These are phyloP conservation scores for Aspergillus heteromorphus DNA, from an alignment of 495 filamentous ascomycete genomes.

Conservation along the genomic window DNA sequence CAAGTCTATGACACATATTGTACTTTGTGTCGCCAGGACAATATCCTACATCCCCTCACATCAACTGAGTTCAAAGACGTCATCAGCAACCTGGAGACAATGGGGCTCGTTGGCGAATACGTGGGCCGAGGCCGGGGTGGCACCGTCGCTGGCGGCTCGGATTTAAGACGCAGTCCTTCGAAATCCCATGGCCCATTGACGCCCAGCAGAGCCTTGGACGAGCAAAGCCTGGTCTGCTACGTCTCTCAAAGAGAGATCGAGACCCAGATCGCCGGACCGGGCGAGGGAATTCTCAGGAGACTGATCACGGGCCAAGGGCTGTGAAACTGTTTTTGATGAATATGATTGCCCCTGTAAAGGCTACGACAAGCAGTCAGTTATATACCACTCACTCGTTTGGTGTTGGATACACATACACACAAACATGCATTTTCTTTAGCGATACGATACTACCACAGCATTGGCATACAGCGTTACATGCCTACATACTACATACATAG, in stretches of 20 bases:
- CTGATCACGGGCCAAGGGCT: slow-evolving; percentile 41
- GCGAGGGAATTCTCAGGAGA: slow-evolving; percentile 46
- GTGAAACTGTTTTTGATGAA: slow-evolving; percentile 10
- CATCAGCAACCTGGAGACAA: slow-evolving; percentile 77
- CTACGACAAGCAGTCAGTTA: background rate
- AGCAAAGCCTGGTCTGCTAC: slow-evolving; percentile 68
- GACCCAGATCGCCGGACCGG: slow-evolving; percentile 62
- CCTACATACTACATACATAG: no score
- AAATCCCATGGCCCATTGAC: slow-evolving; percentile 47
- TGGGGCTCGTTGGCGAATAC: slow-evolving; percentile 68
- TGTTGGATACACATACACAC: slow-evolving; percentile 1
- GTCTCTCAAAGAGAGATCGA: slow-evolving; percentile 74
- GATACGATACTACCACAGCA: background rate
- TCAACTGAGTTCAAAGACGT: slow-evolving; percentile 92
- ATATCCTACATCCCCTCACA: slow-evolving; percentile 78
- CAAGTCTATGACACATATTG: slow-evolving; percentile 74
- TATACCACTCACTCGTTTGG: slow-evolving; percentile 1
- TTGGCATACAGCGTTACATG: background rate
- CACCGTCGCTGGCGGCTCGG: slow-evolving; percentile 43
- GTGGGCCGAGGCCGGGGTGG: slow-evolving; percentile 68
- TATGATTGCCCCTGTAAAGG: background rate
- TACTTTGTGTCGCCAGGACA: slow-evolving; percentile 72
- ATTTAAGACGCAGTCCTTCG: slow-evolving; percentile 50
- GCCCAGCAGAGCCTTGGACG: slow-evolving; percentile 51
- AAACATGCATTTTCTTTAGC: background rate